Evolutionary conservation across 1,284 basidiomycete genomes (phyloP), one percentile per base, ranked within the genome.

Genomic region (Rhodotorula sp.): DNA sequence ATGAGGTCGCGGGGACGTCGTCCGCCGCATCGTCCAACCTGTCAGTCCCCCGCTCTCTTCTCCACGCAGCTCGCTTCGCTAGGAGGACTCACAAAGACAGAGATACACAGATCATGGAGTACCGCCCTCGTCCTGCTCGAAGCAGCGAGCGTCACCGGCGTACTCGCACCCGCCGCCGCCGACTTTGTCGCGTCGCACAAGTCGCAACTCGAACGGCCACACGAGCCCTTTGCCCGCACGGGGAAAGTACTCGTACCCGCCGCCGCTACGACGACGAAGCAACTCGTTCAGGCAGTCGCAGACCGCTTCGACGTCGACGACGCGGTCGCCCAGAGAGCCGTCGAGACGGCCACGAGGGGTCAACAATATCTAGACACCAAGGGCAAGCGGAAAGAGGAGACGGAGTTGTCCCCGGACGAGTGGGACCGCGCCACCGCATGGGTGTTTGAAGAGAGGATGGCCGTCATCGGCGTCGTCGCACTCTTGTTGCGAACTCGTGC

Each of bases 391-490:
- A 47, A 34, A 20, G 69, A 64, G 59, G 20, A 48, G 21, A 62
- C 67, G 12, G 51, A 57, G 51, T 51, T 76, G 3, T 57, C 52
- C 23, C 70, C 72, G 48, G 72, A 72, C 14, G 72, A 77, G 60
- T 78, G 77, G 77, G 71, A 70, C 34, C 31, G 58, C 10, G 54
- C 76, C 3, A 78, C 77, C 48, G 71, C 75, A 2, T 71, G 71
- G 68, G 60, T 76, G 16, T 76, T 78, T 46, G 76, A 77, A 34
- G 77, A 78, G 54, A 58, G 76, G 47, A 73, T 77, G 70, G 75
- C 72, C 14, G 63, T 76, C 51, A 68, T 78, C n/a, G 72, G 67
- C 23, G 60, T 74, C 18, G 75, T 75, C 26, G 64, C 71, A 16
- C 59, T 71, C 23, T 54, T 77, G 23, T 59, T 78, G 8, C 43